A percentile compares a stretch with the other conserved stretches of the same genome.
Conservation (phyloP, 257 asterid species). For the Solanum piurae region DNA sequence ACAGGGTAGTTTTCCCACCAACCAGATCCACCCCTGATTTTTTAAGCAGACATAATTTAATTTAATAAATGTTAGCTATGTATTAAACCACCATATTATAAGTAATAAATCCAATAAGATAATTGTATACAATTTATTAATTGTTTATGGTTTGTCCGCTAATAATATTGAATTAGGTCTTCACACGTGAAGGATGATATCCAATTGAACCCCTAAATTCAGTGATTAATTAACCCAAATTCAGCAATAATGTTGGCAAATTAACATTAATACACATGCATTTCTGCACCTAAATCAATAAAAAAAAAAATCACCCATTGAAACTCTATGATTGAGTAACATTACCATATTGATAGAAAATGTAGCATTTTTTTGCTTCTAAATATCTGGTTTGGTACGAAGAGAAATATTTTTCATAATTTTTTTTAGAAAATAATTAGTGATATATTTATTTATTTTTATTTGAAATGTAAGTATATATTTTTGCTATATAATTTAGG, state of each 20-base stretch:
- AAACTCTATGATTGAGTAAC: neutral
- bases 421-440: neutral
- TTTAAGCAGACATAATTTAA: neutral
- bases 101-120: neutral
- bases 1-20: rapidly evolving
- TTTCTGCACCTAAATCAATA: neutral
- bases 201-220: neutral
- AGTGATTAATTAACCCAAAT: neutral
- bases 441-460: no score
- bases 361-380: neutral
- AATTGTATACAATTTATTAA: neutral
- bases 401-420: neutral
- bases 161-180: neutral
- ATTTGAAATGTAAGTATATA: neutral
- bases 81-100: neutral
- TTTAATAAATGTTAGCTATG: neutral
- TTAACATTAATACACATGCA: neutral
- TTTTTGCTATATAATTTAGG: neutral
- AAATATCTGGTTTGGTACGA: neutral
- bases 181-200: neutral
- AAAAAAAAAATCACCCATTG: neutral
- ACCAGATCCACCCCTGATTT: neutral
- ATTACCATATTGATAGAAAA: neutral
- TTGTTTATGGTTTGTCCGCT: neutral
- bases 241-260: neutral